Base-by-base conservation (phyloP, 2,329 filamentous ascomycete species). In the Xylariomycetidae sp. region DNA sequence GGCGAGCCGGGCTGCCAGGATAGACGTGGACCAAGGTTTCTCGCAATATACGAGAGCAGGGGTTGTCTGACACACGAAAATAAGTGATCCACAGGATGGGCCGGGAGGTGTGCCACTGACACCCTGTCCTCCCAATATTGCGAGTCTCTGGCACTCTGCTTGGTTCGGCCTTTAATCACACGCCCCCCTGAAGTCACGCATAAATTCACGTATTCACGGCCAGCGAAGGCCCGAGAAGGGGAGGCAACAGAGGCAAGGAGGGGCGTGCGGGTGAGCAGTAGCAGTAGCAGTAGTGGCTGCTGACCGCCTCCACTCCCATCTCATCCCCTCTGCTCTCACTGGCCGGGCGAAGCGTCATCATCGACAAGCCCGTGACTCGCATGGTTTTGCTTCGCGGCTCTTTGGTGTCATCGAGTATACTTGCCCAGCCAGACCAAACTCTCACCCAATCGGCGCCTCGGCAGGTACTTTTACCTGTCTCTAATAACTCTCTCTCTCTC, bases 11-110 rank as follows among this genome's bases (percentile, higher is more conserved):
- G 26, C 18, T 13, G 15, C 26, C 18, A 15, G 4, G 23, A 40
- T 27, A 48, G 46, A 47, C 40, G 48, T 46, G 44, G 46, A 49
- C 51, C 46, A 39, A 45, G 46, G 52, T 49, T 48, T 58, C 35
- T 61, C 55, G 63, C 59, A 67, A 68, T 66, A 67, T 67, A 65
- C 65, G 63, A 66, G 58, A 56, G 56, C 59, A 61, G 60, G 63
- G 59, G 60, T 63, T 55, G 60, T 67, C 65, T 69, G 64, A 70
- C 66, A 67, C 66, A 67, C 58, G 54, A 61, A 59, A 60, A 63
- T 59, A 63, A 61, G 56, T 62, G 59, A 58, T 38, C 45, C 46
- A 48, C 43, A 34, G 37, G 18, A 34, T 40, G 37, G 38, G 25
- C 25, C 8, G 25, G 14, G 8, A 28, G 17, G 28, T 30, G 34